Evolutionary conservation across 129 eudicot species (phyloP), one percentile per base, ranked within the genome.

Genomic region (Pseudognaphalium luteoalbum): DNA sequence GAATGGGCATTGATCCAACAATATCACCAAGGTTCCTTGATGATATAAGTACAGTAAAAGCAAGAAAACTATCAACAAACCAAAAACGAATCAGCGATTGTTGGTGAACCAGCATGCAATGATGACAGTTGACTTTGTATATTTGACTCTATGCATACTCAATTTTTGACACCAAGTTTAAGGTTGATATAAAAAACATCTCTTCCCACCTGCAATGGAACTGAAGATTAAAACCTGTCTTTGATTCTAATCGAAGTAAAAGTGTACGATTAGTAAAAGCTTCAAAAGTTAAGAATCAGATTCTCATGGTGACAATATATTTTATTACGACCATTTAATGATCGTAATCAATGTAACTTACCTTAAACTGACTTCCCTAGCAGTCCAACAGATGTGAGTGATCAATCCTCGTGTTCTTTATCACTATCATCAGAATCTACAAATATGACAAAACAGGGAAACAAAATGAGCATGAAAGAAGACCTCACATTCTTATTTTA

Each of bases 381-480:
- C 69, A 68, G 47, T 75, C 71, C 60, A 51, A 28, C 68, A 52
- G 66, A 51, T 66, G 66, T 7, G 69, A 73, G 51, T 22, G 71
- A 86, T 92, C 83, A 92, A 79, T 92, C 97, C 81, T 92, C 96
- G 71, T 92, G 97, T 68, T 85, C 93, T 76, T 78, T 84, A 80
- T 89, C 96, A 67, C 86, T 84, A 21, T 57, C 62, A 69, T 90
- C 97, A 16, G 97, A 92, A 87, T 92, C 97, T 89, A 85, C 60
- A 76, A 12, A 67, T 35, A 29, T 35, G 7, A 32, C 71, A 76
- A 61, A 30, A 42, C 19, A 41, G 21, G 54, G 14, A 47, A 47
- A 47, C 54, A 3, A 47, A 47, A 47, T 47, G 16, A 47, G 17
- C 54, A 47, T 17, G 17, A 47, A 47, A 47, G 15, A 11, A 44